A percentile compares a stretch with the other conserved stretches of the same genome.
Conservation (phyloP, 2,329 filamentous ascomycete species). For the Purpureocillium lavendulum region DNA sequence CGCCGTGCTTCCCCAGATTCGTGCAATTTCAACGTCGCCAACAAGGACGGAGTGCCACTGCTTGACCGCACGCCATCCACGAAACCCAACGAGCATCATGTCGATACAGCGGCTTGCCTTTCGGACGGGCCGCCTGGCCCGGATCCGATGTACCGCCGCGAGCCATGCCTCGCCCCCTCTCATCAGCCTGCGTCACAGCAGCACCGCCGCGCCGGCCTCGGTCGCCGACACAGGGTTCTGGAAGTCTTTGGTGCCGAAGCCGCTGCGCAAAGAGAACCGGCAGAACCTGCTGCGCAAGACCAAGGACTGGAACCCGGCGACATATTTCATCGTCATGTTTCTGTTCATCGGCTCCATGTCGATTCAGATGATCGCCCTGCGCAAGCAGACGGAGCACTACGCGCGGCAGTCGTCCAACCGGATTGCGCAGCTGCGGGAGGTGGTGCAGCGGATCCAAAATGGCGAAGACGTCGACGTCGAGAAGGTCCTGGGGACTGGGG, state of each 20-base stretch:
- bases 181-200: conserved; percentile 18
- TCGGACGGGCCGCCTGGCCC: neutral
- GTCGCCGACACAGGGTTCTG: conserved; percentile 55
- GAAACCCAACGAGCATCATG: conserved; percentile 8
- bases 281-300: conserved; percentile 33
- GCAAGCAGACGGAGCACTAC: conserved; percentile 65
- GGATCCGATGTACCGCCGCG: neutral
- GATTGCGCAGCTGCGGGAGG: conserved; percentile 67
- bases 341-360: conserved; percentile 90
- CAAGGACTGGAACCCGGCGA: conserved; percentile 71
- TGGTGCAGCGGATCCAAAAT: conserved; percentile 59
- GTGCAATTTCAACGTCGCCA: neutral
- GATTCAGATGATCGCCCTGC: conserved; percentile 81
- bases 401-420: conserved; percentile 70
- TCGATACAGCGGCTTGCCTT: conserved; percentile 3
- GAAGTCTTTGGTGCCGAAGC: conserved; percentile 61
- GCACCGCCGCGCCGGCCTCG: conserved; percentile 38
- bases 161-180: neutral
- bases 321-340: conserved; percentile 75
- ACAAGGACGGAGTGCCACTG: neutral
- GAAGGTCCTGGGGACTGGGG: conserved; percentile 68
- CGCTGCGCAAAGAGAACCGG: conserved; percentile 40
- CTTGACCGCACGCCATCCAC: too few relatives aligned
- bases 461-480: conserved; percentile 83
- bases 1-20: conserved; percentile 2